Evolutionary conservation across 2,329 filamentous ascomycete species (phyloP).

Genomic region (Penicillium sp.): DNA sequence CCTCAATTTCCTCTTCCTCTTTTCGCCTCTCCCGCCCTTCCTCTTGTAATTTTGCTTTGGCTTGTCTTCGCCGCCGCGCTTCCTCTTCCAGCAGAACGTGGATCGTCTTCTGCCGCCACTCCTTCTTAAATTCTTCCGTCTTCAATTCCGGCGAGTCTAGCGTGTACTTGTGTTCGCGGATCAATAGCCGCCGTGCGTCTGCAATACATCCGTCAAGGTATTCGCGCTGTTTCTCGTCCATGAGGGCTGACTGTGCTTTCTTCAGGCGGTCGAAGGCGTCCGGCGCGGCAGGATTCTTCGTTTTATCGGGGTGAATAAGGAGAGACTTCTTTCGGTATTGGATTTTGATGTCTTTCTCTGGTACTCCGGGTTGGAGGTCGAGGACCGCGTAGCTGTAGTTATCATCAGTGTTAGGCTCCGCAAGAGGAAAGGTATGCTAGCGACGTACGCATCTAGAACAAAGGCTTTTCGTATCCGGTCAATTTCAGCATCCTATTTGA

Average conservation of each 20-base stretch:
- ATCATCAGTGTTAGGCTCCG: constrained; percentile 9
- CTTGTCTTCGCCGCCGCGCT: constrained; percentile 77
- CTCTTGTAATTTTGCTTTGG: constrained; percentile 95
- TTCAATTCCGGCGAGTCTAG: constrained; percentile 82
- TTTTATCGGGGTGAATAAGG: constrained; percentile 98
- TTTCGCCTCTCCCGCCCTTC: constrained; percentile 87
- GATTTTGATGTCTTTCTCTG: constrained; percentile 94
- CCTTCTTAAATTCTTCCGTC: constrained; percentile 78
- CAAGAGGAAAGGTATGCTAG: neutral
- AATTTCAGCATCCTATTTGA: constrained; percentile 82
- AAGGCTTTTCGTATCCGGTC: constrained; percentile 93
- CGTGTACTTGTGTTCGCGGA: constrained; percentile 92
- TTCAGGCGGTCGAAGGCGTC: constrained; percentile 97
- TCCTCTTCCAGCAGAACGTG: constrained; percentile 93
- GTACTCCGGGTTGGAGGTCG: constrained; percentile 91
- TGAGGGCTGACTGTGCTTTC: constrained; percentile 87
- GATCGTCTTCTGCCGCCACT: constrained; percentile 90
- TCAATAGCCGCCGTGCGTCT: constrained; percentile 91
- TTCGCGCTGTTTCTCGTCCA: constrained; percentile 90
- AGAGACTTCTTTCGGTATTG: constrained; percentile 97
- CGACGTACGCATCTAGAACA: constrained; percentile 70
- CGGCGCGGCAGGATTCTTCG: constrained; percentile 83
- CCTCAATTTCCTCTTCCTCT: constrained; percentile 82
- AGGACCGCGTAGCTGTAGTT: constrained; percentile 80
- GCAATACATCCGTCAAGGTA: constrained; percentile 93